Evolutionary conservation across 768 basidiomycete species (phyloP).

Genomic region (Roridomyces roridus): DNA sequence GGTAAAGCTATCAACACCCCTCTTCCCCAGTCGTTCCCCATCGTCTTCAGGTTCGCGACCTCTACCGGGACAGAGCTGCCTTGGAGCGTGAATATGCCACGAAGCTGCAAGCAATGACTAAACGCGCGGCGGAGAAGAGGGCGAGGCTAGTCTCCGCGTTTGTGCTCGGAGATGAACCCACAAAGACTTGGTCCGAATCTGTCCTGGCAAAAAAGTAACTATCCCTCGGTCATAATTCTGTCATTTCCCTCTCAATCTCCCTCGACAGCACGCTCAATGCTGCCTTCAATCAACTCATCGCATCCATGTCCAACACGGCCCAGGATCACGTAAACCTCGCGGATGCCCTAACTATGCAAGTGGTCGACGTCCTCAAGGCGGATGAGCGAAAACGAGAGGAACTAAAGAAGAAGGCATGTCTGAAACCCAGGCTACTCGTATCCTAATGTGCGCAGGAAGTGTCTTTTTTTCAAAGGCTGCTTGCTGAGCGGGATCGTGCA

Average conservation of each 20-base stretch:
- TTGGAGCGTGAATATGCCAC: slow-evolving; percentile 82
- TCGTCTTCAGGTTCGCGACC: slow-evolving; percentile 65
- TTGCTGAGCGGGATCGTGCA: slow-evolving; percentile 71
- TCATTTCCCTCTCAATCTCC: slow-evolving; percentile 11
- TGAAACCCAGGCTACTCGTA: slow-evolving; percentile 5
- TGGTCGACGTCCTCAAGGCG: slow-evolving; percentile 66
- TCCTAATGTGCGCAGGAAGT: slow-evolving; percentile 54
- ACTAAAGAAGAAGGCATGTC: slow-evolving; percentile 66
- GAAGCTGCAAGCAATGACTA: slow-evolving; percentile 69
- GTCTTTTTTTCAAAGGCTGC: slow-evolving; percentile 71
- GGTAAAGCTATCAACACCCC: slow-evolving; percentile 45
- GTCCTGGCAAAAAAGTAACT: slow-evolving; percentile 62
- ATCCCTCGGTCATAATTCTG: neutral
- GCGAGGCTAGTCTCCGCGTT: slow-evolving; percentile 57
- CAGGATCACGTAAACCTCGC: slow-evolving; percentile 76
- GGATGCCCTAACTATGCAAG: slow-evolving; percentile 61
- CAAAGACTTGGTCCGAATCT: slow-evolving; percentile 61
- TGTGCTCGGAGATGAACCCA: slow-evolving; percentile 72
- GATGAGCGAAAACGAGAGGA: slow-evolving; percentile 71
- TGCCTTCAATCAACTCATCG: slow-evolving; percentile 73
- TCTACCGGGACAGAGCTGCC: slow-evolving; percentile 68
- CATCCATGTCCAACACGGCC: slow-evolving; percentile 62
- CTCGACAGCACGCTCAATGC: slow-evolving; percentile 66
- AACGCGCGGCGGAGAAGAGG: slow-evolving; percentile 77
- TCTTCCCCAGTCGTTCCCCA: neutral